Evolutionary conservation across 768 basidiomycete genomes (phyloP), one percentile per base, ranked within the genome.

Genomic region (Filobasidium floriforme): DNA sequence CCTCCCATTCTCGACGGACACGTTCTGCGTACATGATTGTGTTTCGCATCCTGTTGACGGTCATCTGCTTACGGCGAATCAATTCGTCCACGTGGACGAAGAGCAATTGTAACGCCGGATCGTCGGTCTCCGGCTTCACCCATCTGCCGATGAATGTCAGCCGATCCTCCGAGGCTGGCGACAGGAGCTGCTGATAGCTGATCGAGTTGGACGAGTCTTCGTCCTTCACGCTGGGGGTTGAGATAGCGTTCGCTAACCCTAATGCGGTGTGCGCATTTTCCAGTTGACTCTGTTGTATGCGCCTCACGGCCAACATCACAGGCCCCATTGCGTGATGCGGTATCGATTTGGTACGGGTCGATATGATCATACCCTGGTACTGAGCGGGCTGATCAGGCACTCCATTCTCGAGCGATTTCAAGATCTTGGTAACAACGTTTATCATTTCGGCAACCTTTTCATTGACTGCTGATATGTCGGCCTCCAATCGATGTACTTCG

Each of bases 21-120:
- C 93, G 94, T 81, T 98, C 96, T 46, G 92, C 87, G 78, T 98
- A 98, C 62, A 90, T 84, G 71, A 99, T 92, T 22, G 92, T 97
- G 75, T 94, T 96, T 79, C 94, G 90, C 86, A 99, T 87, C 44
- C 96, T 87, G 69, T 91, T 89, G 59, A 97, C 90, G 70, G 88
- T 92, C 77, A 93, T 92, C 69, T 92, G 85, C 82, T 99, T 99
- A 79, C 90, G 88, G 40, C 90, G 83, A 84, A 93, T 89, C 60
- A 93, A 83, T 41, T 89, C 85, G 71, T 93, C 92, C 9, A 87
- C 88, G 74, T 98, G 93, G 71, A 89, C 85, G 61, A 89, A 83
- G 24, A 99, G 84, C 72, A 91, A 86, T 1, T 84, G 81, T 61
- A 98, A 82, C 0, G 91, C 94, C 1, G 85, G 81, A 76, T 98